These are phyloP conservation scores for Pseudogymnoascus sp. DNA, from an alignment of 2,329 filamentous ascomycete species.

Conservation along the genomic window DNA sequence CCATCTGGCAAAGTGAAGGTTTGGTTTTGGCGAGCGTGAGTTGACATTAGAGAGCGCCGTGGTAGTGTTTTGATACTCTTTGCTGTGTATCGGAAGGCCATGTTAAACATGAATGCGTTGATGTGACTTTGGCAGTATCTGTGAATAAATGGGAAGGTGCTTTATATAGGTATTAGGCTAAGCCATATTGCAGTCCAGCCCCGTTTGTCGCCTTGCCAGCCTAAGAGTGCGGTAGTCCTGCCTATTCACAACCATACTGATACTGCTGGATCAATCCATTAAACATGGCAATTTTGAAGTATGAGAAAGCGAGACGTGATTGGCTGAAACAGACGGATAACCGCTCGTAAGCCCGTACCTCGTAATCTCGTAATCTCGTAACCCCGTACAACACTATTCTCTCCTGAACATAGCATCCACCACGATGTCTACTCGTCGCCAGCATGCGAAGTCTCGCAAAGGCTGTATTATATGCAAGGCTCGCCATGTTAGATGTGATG, in stretches of 20 bases:
- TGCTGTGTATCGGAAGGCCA: not conserved
- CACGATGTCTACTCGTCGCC: slow-evolving; percentile 6
- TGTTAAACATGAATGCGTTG: not conserved
- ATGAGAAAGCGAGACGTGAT: not conserved
- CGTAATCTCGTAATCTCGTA: not conserved
- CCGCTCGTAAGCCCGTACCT: not conserved
- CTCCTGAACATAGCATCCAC: not conserved
- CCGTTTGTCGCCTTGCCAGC: not conserved
- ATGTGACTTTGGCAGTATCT: not conserved
- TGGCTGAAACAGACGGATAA: not conserved
- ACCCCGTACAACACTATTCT: not conserved
- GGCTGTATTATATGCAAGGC: slow-evolving; percentile 19
- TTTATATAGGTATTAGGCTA: not conserved
- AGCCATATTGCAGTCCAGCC: not conserved
- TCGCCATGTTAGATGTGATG: slow-evolving; percentile 28
- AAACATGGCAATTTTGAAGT: not conserved
- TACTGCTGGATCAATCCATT: not conserved
- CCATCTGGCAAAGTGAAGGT: slow-evolving; percentile 32
- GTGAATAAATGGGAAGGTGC: not conserved
- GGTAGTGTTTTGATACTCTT: not conserved
- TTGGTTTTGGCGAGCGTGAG: slow-evolving; percentile 10
- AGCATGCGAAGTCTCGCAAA: slow-evolving; percentile 6
- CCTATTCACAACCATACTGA: not conserved
- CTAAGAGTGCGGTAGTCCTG: not conserved
- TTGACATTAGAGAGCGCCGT: not conserved